Conservation (phyloP, 345 rosid genomes). For the Eucalyptus sideroxylon region DNA sequence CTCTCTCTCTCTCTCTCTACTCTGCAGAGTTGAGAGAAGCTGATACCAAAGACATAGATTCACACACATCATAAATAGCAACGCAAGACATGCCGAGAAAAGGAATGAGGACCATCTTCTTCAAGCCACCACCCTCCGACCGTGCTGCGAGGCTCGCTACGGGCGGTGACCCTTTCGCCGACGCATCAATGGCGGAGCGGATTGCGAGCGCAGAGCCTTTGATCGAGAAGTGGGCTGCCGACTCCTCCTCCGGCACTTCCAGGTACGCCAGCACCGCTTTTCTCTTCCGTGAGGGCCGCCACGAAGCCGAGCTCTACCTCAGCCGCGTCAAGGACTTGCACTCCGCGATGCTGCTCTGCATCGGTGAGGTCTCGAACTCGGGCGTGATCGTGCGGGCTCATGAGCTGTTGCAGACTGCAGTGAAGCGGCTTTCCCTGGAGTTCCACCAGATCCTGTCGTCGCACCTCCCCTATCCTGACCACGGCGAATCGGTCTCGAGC, state of each 20-base stretch:
- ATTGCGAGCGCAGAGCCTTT: not conserved
- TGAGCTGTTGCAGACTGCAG: not conserved
- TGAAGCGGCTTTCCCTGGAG: not conserved
- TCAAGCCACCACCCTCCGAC: not conserved
- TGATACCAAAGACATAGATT: not conserved
- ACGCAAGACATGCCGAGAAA: not conserved
- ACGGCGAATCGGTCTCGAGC: not conserved
- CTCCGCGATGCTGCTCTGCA: not conserved
- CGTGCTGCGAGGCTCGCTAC: not conserved
- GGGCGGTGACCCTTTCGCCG: not conserved
- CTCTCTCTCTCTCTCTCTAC: not conserved
- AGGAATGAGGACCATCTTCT: slow-evolving; percentile 2
- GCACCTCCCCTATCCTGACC: not conserved
- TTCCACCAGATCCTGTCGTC: not conserved
- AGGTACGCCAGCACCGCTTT: not conserved
- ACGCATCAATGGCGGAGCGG: not conserved
- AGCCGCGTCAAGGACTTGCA: not conserved
- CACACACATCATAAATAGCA: not conserved
- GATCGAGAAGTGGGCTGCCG: not conserved
- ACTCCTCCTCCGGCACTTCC: not conserved
- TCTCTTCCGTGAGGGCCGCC: not conserved
- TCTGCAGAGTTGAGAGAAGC: not conserved
- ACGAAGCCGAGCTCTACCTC: not conserved
- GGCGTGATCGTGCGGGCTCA: not conserved
- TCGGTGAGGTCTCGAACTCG: not conserved